phyloP scores from a whole-genome alignment of 106 monocot species.

The Acanthochlamys bracteata region DNA sequence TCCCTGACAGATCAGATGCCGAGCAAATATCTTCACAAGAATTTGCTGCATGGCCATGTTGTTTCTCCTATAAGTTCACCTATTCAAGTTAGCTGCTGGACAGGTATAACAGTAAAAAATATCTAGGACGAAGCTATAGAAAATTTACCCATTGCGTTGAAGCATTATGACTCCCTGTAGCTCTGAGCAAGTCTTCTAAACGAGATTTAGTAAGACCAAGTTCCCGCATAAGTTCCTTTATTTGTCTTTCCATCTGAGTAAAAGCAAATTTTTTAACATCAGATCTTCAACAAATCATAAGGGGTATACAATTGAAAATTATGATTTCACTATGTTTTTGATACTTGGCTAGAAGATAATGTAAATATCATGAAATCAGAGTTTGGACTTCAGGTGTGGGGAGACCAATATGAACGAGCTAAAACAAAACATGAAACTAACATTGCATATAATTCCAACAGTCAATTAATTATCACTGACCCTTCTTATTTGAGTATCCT shows the following conservation, averaged over 20 bases:
- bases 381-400: neutral
- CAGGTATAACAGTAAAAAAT: neutral
- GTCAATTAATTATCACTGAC: constrained; percentile 15
- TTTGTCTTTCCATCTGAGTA: constrained; percentile 84
- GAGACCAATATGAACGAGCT: too few relatives aligned
- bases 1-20: constrained; percentile 27
- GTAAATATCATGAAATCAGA: neutral
- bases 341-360: too few relatives aligned
- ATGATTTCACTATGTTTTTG: too few relatives aligned
- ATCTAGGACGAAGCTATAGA: neutral
- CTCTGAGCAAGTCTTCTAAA: constrained; percentile 53
- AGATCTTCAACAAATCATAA: neutral
- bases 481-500: constrained; percentile 68
- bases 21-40: constrained; percentile 36
- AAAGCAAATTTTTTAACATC: neutral
- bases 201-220: constrained; percentile 62
- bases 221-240: constrained; percentile 71
- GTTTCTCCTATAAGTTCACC: constrained; percentile 16
- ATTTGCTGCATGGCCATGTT: constrained; percentile 18
- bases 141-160: constrained; percentile 41
- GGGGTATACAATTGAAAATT: neutral
- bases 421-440: neutral
- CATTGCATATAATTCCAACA: neutral
- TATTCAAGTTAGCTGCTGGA: neutral
- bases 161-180: constrained; percentile 26